Evolutionary conservation across 495 filamentous ascomycete genomes (phyloP), one percentile per base, ranked within the genome.

Genomic region (Penicillium dipodomyicola): DNA sequence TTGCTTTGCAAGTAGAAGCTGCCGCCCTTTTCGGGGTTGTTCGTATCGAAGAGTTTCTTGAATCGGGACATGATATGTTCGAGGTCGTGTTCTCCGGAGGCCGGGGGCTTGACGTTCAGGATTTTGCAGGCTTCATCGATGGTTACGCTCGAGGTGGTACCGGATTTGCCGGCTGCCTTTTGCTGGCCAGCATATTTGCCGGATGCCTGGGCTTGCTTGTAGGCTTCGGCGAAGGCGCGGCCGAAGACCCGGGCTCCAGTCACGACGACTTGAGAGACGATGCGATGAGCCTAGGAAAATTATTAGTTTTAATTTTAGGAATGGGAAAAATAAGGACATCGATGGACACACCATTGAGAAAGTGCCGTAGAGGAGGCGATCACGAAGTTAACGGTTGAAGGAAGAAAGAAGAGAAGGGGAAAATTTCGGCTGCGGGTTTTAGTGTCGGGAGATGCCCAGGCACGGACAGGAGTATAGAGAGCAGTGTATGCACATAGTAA

Each of bases 1-100:
- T 98, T 98, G 76, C 95, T 97, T 76, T 98, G 94, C 52, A 98
- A 79, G 71, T 98, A 98, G 69, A 98, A 97, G 66, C 91, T 96
- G 14, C 94, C 94, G 29, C 94, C 94, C 69, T 96, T 96, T 69
- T 91, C 79, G 23, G 94, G 93, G 52, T 97, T 90, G 74, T 98
- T 98, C 58, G 80, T 68, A 66, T 97, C 95, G 71, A 97, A 98
- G 46, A 98, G 76, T 59, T 85, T 86, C 83, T 97, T 97, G 81
- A 97, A 98, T 42, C 91, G 82, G 55, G 88, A 84, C 78, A 87
- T 87, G 48, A 95, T 82, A 35, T 82, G 72, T 58, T 95, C 90
- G 72, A 90, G 76, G 68, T 90, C 83, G 19, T 86, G 77, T 64
- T 90, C 79, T n/a, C 86, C 90, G 52, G 79, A 83, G 64, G 88